These are phyloP conservation scores for Chrysoporthe cubensis DNA, from an alignment of 2,329 filamentous ascomycete genomes.

Conservation along the genomic window DNA sequence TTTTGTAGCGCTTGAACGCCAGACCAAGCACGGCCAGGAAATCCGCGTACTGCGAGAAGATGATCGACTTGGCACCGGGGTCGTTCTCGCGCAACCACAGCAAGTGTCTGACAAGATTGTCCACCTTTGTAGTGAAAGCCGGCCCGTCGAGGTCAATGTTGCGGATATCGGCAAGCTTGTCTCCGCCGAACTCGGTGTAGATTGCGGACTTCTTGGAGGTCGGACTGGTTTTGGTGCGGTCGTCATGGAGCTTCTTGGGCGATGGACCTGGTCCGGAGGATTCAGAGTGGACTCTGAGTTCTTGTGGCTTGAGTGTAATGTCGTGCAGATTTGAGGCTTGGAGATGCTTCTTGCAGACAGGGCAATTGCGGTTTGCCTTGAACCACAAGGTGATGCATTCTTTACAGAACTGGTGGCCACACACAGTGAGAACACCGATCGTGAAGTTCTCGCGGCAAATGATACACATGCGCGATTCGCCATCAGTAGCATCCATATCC, in stretches of 20 bases:
- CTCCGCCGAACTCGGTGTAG: conserved; percentile 75
- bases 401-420: conserved; percentile 91
- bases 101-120: conserved; percentile 79
- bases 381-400: conserved; percentile 85
- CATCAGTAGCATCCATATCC: conserved; percentile 62
- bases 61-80: conserved; percentile 84
- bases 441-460: conserved; percentile 83
- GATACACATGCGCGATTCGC: conserved; percentile 73
- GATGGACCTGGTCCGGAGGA: conserved; percentile 30
- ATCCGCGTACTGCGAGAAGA: conserved; percentile 86
- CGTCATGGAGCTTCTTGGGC: conserved; percentile 33
- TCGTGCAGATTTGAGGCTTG: conserved; percentile 73
- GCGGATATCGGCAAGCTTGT: conserved; percentile 78
- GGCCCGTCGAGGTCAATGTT: conserved; percentile 73
- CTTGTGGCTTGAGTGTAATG: conserved; percentile 80
- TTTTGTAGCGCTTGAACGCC: conserved; percentile 73
- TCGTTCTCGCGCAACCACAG: conserved; percentile 84
- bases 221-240: conserved; percentile 24
- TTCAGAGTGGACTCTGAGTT: conserved; percentile 64
- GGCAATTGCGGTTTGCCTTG: conserved; percentile 73
- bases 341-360: conserved; percentile 78
- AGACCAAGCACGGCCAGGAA: conserved; percentile 75
- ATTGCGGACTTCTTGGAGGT: conserved; percentile 55
- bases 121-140: conserved; percentile 89
- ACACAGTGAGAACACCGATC: conserved; percentile 80